Evolutionary conservation across 306 rosid species (phyloP), one percentile per base, ranked within the genome.

Genomic region (Spatholobus suberectus): DNA sequence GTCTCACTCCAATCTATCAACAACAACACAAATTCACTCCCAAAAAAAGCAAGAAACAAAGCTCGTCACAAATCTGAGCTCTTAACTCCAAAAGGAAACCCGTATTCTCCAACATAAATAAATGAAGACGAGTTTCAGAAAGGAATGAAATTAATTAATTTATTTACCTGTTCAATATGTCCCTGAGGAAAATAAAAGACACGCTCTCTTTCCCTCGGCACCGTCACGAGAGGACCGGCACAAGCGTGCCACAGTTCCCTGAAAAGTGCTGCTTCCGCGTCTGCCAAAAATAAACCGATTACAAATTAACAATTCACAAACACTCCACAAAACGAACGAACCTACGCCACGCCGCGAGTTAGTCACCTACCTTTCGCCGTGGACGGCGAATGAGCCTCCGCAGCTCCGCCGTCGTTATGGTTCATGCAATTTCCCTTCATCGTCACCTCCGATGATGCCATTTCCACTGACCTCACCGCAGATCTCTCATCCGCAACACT

Each of bases 211-310:
- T 90, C 88, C 1, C 91, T 84, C 4, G 98, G 98, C 8, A 94
- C 98, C 2, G 97, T 90, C 11, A 94, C 98, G 20, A 94, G 93
- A 18, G 98, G 98, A 38, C 98, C 97, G 8, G 96, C 98, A 75
- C 97, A 94, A n/a, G 97, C 93, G 89, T 91, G 95, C 98, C 98
- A 94, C 0, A 92, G 93, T 88, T 94, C 98, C 77, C 89, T 88
- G 88, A 86, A 94, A 69, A 94, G 96, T 32, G 97, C 97, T 43
- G 84, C 83, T 80, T 92, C 96, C 17, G 91, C 93, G 35, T 94
- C 97, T 94, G 57, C 69, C 37, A 80, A 41, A 69, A 17, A 49
- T 52, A 7, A 62, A 23, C 35, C 34, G 35, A 52, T 17, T 5
- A 63, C 32, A 14, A 63, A 63, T 17, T 76, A 10, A 38, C 24